Base-by-base conservation (phyloP, 805 yeast genomes). In the Ogataea parapolymorpha region DNA sequence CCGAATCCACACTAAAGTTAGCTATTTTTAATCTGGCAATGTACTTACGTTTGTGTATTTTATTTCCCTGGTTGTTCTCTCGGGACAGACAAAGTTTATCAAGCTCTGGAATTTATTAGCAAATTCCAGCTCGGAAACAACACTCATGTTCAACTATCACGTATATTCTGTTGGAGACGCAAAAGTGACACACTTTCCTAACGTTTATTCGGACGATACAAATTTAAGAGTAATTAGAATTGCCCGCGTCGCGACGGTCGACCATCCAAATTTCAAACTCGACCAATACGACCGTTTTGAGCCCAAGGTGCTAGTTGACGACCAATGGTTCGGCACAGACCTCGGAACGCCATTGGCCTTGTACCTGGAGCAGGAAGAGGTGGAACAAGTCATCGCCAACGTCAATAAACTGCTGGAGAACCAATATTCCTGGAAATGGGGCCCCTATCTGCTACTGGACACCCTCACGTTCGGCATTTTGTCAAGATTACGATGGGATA, bases 141-240 rank as follows among this genome's bases (percentile, higher is more conserved):
- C 37, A 25, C 53, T 41, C 53, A 50, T 47, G 45, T 24, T 80
- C 70, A 83, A 84, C 55, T 82, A 80, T 51, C 87, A 83, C 54
- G 90, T 83, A 55, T 79, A 66, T 53, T 37, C 46, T 12, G 36
- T 42, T 7, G 48, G 44, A 9, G 50, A 62, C 62, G 9, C 74
- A 26, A 37, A 77, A 15, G 59, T 80, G 8, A 81, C 82, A 24
- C 90, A 83, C 59, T 84, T 81, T 54, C 89, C 88, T 5, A 80
- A 81, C 49, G 63, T 71, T 4, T 72, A 79, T 54, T 3, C 44
- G 37, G 63, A 76, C 2, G 39, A 43, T 0, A 38, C 49, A 16
- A 47, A 52, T 6, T 77, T 85, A 0, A 62, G 91, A 44, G 68
- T 84, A n/a, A 80, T 83, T 4, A 56, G 90, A 38, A 67, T 83